These are phyloP conservation scores for Colletotrichum euphorbiae DNA, from an alignment of 2,329 filamentous ascomycete species.

Conservation along the genomic window DNA sequence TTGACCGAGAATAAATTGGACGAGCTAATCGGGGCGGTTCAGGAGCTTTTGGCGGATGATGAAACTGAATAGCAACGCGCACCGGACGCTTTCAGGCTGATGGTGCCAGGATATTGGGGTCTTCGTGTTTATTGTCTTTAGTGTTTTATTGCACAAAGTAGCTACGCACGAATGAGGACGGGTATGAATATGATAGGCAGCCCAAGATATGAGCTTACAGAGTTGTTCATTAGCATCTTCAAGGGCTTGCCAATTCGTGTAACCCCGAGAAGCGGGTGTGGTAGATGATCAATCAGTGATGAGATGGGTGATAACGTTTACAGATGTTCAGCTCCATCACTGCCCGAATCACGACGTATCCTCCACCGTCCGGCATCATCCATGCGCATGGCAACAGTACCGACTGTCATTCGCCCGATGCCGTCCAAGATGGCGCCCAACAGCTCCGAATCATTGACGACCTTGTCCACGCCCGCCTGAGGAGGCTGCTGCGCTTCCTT, in stretches of 20 bases:
- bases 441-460: conserved; percentile 46
- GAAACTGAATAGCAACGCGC: conserved; percentile 24
- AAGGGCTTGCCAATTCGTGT: not conserved
- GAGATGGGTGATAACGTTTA: not conserved
- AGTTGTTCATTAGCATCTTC: conserved; percentile 6
- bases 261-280: not conserved
- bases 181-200: not conserved
- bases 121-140: not conserved
- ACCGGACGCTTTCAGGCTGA: conserved; percentile 2
- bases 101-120: conserved; percentile 13
- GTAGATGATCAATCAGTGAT: not conserved
- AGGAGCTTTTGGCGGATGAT: conserved; percentile 46
- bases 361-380: conserved; percentile 57
- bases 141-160: not conserved
- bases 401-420: conserved; percentile 49
- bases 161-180: not conserved
- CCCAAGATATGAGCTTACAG: conserved; percentile 1
- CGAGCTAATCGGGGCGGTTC: conserved; percentile 48
- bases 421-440: conserved; percentile 52
- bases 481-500: not conserved
- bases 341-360: conserved; percentile 42
- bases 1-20: conserved; percentile 39
- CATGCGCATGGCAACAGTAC: conserved; percentile 47
- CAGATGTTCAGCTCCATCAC: not conserved
- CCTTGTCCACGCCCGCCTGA: not conserved